These are phyloP conservation scores for Biancaea sappan DNA, from an alignment of 306 rosid genomes.

Conservation along the genomic window DNA sequence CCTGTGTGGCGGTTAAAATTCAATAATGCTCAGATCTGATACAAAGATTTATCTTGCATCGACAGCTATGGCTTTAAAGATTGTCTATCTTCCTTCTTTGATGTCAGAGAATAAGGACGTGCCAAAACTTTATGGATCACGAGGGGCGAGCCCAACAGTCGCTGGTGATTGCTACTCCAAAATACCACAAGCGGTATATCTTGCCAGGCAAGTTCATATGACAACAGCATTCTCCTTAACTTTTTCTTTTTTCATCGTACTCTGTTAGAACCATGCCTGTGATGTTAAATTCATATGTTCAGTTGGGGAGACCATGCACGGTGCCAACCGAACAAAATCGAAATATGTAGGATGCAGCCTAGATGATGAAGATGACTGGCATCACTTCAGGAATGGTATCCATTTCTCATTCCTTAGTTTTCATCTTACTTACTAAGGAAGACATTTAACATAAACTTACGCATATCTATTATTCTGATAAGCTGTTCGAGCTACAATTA, in stretches of 20 bases:
- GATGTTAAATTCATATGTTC: constrained; percentile 40
- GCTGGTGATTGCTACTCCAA: constrained; percentile 77
- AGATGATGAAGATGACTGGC: constrained; percentile 90
- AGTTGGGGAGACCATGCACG: constrained; percentile 88
- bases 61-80: constrained; percentile 19
- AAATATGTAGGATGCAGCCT: constrained; percentile 76
- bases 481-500: constrained; percentile 92
- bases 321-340: constrained; percentile 61
- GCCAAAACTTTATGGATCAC: constrained; percentile 81
- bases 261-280: constrained; percentile 15
- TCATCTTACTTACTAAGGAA: constrained; percentile 4
- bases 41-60: constrained; percentile 29
- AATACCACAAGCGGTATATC: constrained; percentile 81
- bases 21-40: neutral
- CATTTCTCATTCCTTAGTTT: constrained; percentile 12
- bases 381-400: constrained; percentile 79
- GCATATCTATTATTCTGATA: constrained; percentile 30
- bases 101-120: constrained; percentile 73
- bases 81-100: constrained; percentile 16
- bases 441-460: constrained; percentile 31
- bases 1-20: constrained; percentile 7
- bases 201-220: constrained; percentile 73
- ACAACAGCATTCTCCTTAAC: constrained; percentile 26
- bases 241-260: neutral
- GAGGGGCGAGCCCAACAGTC: constrained; percentile 87